Evolutionary conservation across 345 rosid species (phyloP), one percentile per base, ranked within the genome.

Genomic region (Dipteronia sinensis): DNA sequence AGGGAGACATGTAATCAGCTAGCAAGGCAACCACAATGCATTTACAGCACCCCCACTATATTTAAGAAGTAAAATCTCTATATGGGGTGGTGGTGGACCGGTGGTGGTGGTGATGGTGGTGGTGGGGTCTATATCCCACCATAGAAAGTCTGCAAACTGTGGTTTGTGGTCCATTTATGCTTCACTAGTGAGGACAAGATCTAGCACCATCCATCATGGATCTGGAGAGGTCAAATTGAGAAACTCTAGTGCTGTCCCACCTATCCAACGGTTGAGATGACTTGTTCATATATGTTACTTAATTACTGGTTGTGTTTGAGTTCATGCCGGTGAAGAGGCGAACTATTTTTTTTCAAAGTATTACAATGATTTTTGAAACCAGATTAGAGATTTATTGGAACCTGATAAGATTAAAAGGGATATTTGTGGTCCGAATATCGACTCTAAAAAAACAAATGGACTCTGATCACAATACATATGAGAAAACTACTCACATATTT

Each of bases 141-240:
- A 83, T 79, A 31, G 72, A 79, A 78, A 69, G 72, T 77, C 85
- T 86, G 85, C 74, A 59, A 42, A 72, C 82, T 77, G 74, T 74
- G 83, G 25, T 40, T 59, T 73, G 88, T 74, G 84, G 87, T 79
- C 91, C 87, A 79, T 56, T 74, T 47, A 75, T 90, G 93, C 87
- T 82, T 88, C 90, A 79, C 44, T 79, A 83, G 84, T 82, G 86
- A 82, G 87, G 89, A 84, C 91, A 90, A 76, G 84, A 88, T 90
- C 94, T 61, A 82, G 88, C 91, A 87, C 85, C 88, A 82, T 69
- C 62, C 82, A 85, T 82, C 86, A 80, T 67, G 85, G 85, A 83
- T 81, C 84, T 77, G 2, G 61, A 67, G 76, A 63, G 64, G 77
- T 81, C 82, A 65, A 77, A 75, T 51, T 69, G 6, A 27, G 66